phyloP scores from a whole-genome alignment of 306 rosid species.

The Rosa chinensis region DNA sequence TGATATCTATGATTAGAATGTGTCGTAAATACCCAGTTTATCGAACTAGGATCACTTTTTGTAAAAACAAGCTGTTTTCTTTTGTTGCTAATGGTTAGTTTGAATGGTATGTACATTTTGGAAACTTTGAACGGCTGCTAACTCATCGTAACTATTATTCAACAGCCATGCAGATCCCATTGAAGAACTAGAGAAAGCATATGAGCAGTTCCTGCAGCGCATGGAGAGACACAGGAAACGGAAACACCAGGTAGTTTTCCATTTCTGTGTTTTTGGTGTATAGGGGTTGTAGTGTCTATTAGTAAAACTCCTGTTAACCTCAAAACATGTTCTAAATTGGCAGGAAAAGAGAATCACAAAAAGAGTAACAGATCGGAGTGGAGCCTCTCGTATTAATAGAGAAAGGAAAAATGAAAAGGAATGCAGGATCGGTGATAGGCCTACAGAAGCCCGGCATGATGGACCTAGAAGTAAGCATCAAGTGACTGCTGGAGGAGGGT shows the following conservation, averaged over 20 bases:
- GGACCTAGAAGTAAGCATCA: constrained; percentile 27
- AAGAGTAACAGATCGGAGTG: constrained; percentile 33
- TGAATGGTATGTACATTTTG: constrained; percentile 4
- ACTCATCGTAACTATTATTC: constrained; percentile 22
- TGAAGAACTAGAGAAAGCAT: constrained; percentile 74
- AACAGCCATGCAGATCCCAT: constrained; percentile 83
- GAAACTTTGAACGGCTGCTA: constrained; percentile 17
- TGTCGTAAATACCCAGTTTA: neutral
- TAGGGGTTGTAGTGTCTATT: constrained; percentile 9
- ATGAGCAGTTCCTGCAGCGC: constrained; percentile 81
- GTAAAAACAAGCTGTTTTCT: neutral
- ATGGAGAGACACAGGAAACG: constrained; percentile 54
- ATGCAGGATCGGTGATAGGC: constrained; percentile 22
- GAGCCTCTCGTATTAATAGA: constrained; percentile 20
- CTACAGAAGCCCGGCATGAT: constrained; percentile 23
- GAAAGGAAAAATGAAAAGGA: constrained; percentile 37
- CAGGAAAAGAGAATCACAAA: constrained; percentile 47
- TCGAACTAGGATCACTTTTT: neutral
- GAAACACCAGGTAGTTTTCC: constrained; percentile 51
- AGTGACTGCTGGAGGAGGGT: constrained; percentile 18
- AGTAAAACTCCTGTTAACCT: neutral
- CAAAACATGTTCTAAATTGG: constrained; percentile 21
- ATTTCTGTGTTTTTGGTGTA: constrained; percentile 15
- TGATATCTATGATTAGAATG: neutral
- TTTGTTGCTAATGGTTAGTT: constrained; percentile 13